phyloP scores from a whole-genome alignment of 257 asterid genomes.

The Capsicum chinense region DNA sequence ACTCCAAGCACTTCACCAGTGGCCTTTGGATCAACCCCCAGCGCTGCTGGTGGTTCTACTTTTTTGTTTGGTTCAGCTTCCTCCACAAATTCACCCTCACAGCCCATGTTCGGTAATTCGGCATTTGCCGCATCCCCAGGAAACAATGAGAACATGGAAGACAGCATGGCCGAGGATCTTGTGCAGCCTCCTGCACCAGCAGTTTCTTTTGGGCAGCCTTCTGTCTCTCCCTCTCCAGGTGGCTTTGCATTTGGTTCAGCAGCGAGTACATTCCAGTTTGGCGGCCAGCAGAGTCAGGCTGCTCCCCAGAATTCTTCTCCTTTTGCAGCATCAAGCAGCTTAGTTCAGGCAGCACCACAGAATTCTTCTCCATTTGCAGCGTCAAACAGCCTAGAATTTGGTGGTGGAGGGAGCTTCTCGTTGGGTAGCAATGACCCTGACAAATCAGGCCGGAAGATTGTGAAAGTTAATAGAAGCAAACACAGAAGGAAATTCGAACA shows the following conservation, averaged over 20 bases:
- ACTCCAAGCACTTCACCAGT: constrained; percentile 44
- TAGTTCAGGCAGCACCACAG: constrained; percentile 55
- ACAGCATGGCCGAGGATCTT: constrained; percentile 96
- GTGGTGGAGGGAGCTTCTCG: constrained; percentile 72
- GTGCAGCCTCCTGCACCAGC: constrained; percentile 60
- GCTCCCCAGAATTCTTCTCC: constrained; percentile 51
- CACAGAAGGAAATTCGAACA: constrained; percentile 53
- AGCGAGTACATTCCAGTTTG: constrained; percentile 58
- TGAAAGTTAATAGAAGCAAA: constrained; percentile 54
- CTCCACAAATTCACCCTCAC: constrained; percentile 37
- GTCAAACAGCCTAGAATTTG: constrained; percentile 59
- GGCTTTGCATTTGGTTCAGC: constrained; percentile 58
- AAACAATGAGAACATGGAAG: constrained; percentile 72
- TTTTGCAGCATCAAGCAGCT: constrained; percentile 63
- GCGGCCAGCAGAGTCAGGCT: constrained; percentile 63
- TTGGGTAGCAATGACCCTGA: constrained; percentile 73
- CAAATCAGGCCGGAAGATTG: constrained; percentile 62
- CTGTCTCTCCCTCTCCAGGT: constrained; percentile 53
- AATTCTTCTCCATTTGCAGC: constrained; percentile 59
- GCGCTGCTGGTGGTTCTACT: constrained; percentile 41
- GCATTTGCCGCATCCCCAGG: constrained; percentile 46
- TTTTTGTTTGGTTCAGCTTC: constrained; percentile 50
- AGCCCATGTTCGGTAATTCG: constrained; percentile 40
- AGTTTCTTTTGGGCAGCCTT: constrained; percentile 58
- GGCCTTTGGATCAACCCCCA: constrained; percentile 47